Evolutionary conservation across 2,329 filamentous ascomycete species (phyloP).

Genomic region (Teratosphaeria epicoccoides): DNA sequence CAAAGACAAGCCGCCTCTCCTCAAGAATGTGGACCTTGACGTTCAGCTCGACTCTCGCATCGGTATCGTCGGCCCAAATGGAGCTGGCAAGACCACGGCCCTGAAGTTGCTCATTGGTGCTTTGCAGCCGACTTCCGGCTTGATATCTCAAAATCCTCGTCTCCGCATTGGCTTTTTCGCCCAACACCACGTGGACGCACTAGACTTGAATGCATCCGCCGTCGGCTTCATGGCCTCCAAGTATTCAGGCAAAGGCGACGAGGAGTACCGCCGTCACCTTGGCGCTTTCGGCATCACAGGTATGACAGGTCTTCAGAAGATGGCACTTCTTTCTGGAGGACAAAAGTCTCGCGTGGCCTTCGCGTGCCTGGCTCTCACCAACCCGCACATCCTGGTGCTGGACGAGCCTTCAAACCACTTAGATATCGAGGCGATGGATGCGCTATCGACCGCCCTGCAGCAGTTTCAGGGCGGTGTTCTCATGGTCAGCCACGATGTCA

Average conservation of each 20-base stretch:
- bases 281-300: conserved; percentile 80
- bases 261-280: conserved; percentile 91
- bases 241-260: conserved; percentile 83
- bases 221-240: conserved; percentile 93
- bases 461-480: conserved; percentile 89
- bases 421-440: conserved; percentile 98
- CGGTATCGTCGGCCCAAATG: conserved; percentile 98
- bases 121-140: conserved; percentile 61
- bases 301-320: conserved; percentile 92
- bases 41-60: conserved; percentile 97
- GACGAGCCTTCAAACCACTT: conserved; percentile 98
- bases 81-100: conserved; percentile 97
- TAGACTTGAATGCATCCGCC: conserved; percentile 79
- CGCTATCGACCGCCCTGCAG: conserved; percentile 69
- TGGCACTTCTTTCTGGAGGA: conserved; percentile 86
- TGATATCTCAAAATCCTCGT: conserved; percentile 81
- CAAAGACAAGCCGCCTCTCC: conserved; percentile 59
- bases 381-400: conserved; percentile 93
- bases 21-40: conserved; percentile 82
- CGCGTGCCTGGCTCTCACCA: conserved; percentile 84
- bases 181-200: conserved; percentile 93
- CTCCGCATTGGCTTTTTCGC: conserved; percentile 93
- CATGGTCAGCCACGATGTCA: conserved; percentile 99
- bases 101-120: conserved; percentile 92
- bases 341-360: conserved; percentile 98